Evolutionary conservation across 352 stramenopile genomes (phyloP).

Genomic region (Phytophthora megakarya): DNA sequence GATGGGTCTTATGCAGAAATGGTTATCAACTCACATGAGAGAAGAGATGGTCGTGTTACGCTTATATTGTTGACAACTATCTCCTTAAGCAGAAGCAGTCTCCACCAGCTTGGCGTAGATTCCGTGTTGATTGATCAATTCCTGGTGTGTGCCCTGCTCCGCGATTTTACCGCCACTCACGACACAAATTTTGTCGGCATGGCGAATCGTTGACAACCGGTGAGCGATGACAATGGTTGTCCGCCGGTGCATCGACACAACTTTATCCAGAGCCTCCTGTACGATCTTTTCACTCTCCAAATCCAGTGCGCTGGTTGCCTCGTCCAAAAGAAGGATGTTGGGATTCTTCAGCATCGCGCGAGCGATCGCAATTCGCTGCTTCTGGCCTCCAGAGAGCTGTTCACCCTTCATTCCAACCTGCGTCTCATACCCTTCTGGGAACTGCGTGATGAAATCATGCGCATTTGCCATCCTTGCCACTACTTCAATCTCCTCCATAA

Average conservation of each 20-base stretch:
- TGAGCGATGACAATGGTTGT: conserved; percentile 35
- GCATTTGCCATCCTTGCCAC: conserved; percentile 52
- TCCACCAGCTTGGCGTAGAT: conserved; percentile 40
- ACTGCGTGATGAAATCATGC: conserved; percentile 44
- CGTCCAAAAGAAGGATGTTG: conserved; percentile 51
- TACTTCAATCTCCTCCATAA: conserved; percentile 85
- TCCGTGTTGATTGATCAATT: conserved; percentile 67
- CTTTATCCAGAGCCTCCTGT: conserved; percentile 41
- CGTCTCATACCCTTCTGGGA: conserved; percentile 56
- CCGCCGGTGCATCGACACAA: conserved; percentile 29
- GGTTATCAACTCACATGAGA: not conserved
- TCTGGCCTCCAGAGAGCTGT: conserved; percentile 47
- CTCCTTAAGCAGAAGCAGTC: conserved; percentile 14
- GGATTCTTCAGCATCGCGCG: conserved; percentile 50
- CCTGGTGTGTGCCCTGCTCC: conserved; percentile 91
- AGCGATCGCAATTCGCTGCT: conserved; percentile 49
- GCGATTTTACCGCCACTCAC: conserved; percentile 90
- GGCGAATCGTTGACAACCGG: conserved; percentile 47
- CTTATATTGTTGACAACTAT: not conserved
- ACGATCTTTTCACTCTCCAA: conserved; percentile 45
- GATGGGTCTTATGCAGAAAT: no score
- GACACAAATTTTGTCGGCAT: conserved; percentile 95
- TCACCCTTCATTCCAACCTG: conserved; percentile 32
- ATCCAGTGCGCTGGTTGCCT: conserved; percentile 57
- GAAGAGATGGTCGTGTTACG: not conserved